These are phyloP conservation scores for Capsella bursapastoris DNA, from an alignment of 345 rosid species.

Conservation along the genomic window DNA sequence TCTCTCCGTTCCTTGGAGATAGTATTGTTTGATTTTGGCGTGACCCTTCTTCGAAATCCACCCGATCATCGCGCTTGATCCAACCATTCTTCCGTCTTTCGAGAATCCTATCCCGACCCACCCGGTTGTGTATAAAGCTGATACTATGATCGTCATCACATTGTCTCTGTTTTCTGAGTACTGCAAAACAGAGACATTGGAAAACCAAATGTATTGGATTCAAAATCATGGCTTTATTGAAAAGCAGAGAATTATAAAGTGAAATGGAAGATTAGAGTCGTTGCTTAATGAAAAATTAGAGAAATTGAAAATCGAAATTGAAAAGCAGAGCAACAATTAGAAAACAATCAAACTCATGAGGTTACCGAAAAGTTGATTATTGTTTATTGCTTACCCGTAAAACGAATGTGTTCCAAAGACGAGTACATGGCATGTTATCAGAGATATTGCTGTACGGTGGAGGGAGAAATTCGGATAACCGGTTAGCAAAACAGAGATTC, in stretches of 20 bases:
- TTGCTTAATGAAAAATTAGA: no score
- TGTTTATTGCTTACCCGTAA: conserved; percentile 62
- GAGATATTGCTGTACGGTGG: conserved; percentile 80
- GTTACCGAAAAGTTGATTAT: neutral
- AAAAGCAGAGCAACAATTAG: no score
- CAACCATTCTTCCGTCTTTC: conserved; percentile 84
- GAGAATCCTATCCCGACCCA: conserved; percentile 97
- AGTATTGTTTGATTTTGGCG: conserved; percentile 74
- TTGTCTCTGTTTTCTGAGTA: conserved; percentile 68
- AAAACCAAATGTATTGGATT: neutral
- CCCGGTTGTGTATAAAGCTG: conserved; percentile 84
- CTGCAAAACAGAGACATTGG: conserved; percentile 47
- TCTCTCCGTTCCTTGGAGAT: conserved; percentile 62
- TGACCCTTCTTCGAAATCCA: conserved; percentile 82
- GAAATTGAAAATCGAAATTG: neutral
- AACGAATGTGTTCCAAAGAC: conserved; percentile 79
- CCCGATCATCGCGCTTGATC: conserved; percentile 90
- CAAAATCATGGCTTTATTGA: neutral
- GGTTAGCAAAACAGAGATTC: conserved; percentile 58
- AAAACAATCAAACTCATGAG: neutral
- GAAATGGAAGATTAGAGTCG: no score
- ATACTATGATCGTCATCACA: conserved; percentile 67
- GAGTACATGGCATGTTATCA: conserved; percentile 57
- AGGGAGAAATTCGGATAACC: conserved; percentile 62
- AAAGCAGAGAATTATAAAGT: neutral